Evolutionary conservation across 768 basidiomycete genomes (phyloP).

Genomic region (Mrakia hoshinonis): DNA sequence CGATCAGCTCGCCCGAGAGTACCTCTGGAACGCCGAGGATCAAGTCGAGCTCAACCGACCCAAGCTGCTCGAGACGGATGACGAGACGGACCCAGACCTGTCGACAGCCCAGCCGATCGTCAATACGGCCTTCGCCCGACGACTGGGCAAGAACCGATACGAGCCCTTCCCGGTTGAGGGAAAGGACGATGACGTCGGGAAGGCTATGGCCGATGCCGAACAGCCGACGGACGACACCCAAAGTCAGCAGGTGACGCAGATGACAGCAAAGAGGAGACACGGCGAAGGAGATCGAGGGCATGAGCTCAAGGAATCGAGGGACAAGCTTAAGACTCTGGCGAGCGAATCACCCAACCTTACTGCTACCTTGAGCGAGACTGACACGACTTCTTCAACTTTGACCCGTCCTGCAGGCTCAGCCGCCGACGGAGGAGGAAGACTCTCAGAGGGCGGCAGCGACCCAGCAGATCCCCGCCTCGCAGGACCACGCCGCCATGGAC

Average conservation of each 20-base stretch:
- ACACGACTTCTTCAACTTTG: too few relatives aligned
- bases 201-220: too few relatives aligned
- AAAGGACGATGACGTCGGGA: too few relatives aligned
- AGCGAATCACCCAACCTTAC: background rate
- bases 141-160: background rate
- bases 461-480: background rate
- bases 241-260: background rate
- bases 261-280: background rate
- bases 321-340: background rate
- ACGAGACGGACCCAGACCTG: background rate
- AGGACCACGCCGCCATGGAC: background rate
- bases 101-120: background rate
- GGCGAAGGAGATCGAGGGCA: slow-evolving; percentile 3
- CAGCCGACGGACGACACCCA: too few relatives aligned
- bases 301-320: slow-evolving; percentile 1
- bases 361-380: too few relatives aligned
- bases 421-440: background rate
- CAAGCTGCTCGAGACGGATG: background rate
- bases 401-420: background rate
- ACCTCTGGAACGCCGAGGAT: slow-evolving; percentile 15
- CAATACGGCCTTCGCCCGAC: slow-evolving; percentile 1
- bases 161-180: background rate
- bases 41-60: background rate
- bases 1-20: background rate
- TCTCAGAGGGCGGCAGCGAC: background rate